Base-by-base conservation (phyloP, 1,284 basidiomycete genomes). In the Pyrrhoderma lamaoense region DNA sequence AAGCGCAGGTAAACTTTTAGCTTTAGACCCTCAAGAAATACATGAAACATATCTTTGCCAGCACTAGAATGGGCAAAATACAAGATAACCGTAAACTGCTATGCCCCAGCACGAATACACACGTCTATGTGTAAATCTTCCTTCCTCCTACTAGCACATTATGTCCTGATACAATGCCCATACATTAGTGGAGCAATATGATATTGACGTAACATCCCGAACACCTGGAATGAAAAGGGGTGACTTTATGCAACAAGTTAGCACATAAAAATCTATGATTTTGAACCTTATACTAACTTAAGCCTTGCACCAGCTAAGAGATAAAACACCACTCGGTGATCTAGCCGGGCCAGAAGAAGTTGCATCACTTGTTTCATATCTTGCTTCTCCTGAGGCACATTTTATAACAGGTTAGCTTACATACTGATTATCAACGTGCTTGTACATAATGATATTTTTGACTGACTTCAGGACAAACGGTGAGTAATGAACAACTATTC, bases 81-180 rank as follows among this genome's bases (percentile, higher is more conserved):
- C 42, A 58, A 59, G 19, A 63, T 64, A 49, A 64, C 60, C 2
- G 61, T 61, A 19, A 65, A 64, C 51, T 55, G 61, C 31, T 64
- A 65, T 51, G 62, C 62, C 22, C 64, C 64, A 3, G 56, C 49
- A 13, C 48, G 49, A 3, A 54, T 54, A 18, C 18, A 22, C 34
- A 54, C 53, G 11, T 37, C 53, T 9, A 51, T 54, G 42, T 40
- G 53, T 54, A 50, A 11, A 42, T 42, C 31, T 8, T 21, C 21
- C 9, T 7, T 16, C n/a, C 8, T 42, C n/a, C 3, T 3, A 18
- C 31, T 18, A 16, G 13, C 2, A 36, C 16, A 14, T 22, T 2
- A 22, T 46, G 13, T 25, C 8, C 36, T 7, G 38, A 3, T 8
- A 40, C 47, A 39, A 38, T n/a, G n/a, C n/a, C n/a, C n/a, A n/a